These are phyloP conservation scores for Nemania sp. DNA, from an alignment of 2,329 filamentous ascomycete species.

Conservation along the genomic window DNA sequence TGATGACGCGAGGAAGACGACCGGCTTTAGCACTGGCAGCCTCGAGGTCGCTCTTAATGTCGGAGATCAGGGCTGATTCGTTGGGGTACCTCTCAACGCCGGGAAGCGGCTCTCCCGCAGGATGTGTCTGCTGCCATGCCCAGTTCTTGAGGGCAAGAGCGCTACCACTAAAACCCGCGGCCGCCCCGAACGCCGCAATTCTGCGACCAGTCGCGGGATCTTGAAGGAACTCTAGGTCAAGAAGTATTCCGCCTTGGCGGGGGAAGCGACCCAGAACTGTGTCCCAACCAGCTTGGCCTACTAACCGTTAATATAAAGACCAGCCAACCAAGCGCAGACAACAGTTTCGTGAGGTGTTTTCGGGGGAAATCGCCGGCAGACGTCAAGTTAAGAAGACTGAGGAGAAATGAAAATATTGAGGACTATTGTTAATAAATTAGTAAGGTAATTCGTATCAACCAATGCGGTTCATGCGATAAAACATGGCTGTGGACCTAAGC, in stretches of 20 bases:
- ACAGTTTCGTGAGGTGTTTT: no score
- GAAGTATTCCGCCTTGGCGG: constrained; percentile 73
- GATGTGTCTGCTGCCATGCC: constrained; percentile 79
- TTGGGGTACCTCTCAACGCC: constrained; percentile 72
- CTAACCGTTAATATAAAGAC: constrained; percentile 1
- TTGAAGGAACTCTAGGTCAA: constrained; percentile 85
- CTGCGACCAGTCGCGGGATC: constrained; percentile 69
- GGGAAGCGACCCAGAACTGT: constrained; percentile 79
- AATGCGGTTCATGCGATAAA: no score
- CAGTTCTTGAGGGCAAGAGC: constrained; percentile 79
- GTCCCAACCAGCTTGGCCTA: constrained; percentile 73
- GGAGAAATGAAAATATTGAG: no score
- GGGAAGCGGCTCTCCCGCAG: constrained; percentile 65
- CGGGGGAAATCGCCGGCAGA: no score
- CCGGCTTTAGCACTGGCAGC: constrained; percentile 68
- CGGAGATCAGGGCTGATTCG: constrained; percentile 71
- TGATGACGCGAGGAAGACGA: constrained; percentile 72
- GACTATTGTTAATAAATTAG: no score
- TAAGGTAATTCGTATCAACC: no score
- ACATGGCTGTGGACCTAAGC: no score
- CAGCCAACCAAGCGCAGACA: background rate
- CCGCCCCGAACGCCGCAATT: constrained; percentile 74
- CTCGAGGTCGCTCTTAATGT: constrained; percentile 74
- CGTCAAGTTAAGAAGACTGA: no score
- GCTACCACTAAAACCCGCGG: constrained; percentile 76